Evolutionary conservation across 169 alveolate species (phyloP).

Genomic region (Sarcocystis neurona): DNA sequence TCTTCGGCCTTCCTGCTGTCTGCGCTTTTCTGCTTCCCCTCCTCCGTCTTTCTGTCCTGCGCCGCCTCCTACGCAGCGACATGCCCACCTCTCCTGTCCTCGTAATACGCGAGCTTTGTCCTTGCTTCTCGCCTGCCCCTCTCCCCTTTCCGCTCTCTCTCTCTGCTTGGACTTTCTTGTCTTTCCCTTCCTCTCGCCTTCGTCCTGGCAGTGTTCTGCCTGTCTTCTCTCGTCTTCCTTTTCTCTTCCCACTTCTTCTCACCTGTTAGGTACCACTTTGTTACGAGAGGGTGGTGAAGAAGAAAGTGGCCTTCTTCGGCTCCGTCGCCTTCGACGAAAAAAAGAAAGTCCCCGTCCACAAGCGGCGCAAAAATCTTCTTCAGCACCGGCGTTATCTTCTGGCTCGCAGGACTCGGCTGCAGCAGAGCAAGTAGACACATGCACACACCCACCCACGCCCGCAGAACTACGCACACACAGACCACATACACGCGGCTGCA

Average conservation of each 20-base stretch:
- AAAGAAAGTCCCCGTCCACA: conserved; percentile 9
- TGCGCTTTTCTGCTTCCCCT: too few species aligned
- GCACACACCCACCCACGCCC: not conserved
- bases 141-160: not conserved
- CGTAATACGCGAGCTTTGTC: too few species aligned
- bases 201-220: too few species aligned
- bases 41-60: too few species aligned
- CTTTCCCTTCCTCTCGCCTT: too few species aligned
- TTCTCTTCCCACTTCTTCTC: too few species aligned
- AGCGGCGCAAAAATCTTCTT: conserved; percentile 41
- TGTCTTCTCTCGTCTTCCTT: too few species aligned
- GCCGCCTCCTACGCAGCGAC: too few species aligned
- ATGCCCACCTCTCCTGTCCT: too few species aligned
- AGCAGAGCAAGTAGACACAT: not conserved
- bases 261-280: conserved; percentile 57
- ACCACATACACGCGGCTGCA: too few species aligned
- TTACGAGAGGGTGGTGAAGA: conserved; percentile 42
- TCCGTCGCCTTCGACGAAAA: conserved; percentile 30
- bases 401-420: conserved; percentile 48
- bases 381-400: not conserved
- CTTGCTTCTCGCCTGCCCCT: not conserved
- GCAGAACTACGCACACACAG: too few species aligned
- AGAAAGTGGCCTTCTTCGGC: conserved; percentile 26
- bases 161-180: not conserved
- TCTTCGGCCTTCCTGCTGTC: too few species aligned